Conservation (phyloP, 1,284 basidiomycete genomes). For the Omphalotus olearius region DNA sequence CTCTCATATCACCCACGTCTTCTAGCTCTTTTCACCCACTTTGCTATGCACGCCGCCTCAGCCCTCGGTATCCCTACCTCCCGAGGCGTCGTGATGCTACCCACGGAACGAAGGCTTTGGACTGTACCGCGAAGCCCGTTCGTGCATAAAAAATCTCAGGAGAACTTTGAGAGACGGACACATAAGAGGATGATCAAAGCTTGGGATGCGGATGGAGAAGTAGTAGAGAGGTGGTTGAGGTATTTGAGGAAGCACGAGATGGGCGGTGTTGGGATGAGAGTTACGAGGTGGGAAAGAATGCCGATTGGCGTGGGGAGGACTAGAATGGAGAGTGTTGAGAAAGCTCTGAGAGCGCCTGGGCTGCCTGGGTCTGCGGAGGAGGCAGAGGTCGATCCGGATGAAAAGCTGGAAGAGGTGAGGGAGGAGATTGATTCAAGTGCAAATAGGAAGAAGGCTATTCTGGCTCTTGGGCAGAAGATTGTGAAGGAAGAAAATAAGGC, state of each 20-base stretch:
- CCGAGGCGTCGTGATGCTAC: slow-evolving; percentile 57
- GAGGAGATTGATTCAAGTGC: slow-evolving; percentile 18
- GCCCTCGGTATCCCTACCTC: slow-evolving; percentile 83
- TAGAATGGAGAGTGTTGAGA: slow-evolving; percentile 29
- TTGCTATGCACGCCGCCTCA: slow-evolving; percentile 80
- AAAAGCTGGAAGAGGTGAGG: slow-evolving; percentile 30
- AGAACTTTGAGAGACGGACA: slow-evolving; percentile 89
- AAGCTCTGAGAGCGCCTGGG: slow-evolving; percentile 26
- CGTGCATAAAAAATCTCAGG: slow-evolving; percentile 92
- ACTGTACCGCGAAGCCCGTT: slow-evolving; percentile 89
- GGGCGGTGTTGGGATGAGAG: slow-evolving; percentile 84
- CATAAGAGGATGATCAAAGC: slow-evolving; percentile 88
- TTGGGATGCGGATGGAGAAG: slow-evolving; percentile 81
- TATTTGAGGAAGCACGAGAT: slow-evolving; percentile 80
- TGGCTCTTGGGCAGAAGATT: slow-evolving; percentile 39
- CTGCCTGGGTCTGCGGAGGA: slow-evolving; percentile 14
- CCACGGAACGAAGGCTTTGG: slow-evolving; percentile 78
- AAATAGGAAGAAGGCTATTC: slow-evolving; percentile 11
- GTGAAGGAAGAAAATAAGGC: slow-evolving; percentile 35
- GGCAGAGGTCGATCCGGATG: slow-evolving; percentile 3
- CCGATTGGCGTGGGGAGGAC: slow-evolving; percentile 60
- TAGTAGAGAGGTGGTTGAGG: slow-evolving; percentile 78
- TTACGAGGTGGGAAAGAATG: slow-evolving; percentile 73
- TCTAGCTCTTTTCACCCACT: slow-evolving; percentile 82
- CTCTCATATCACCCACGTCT: slow-evolving; percentile 68